These are phyloP conservation scores for Chrysoporthe cubensis DNA, from an alignment of 2,329 filamentous ascomycete species.

Conservation along the genomic window DNA sequence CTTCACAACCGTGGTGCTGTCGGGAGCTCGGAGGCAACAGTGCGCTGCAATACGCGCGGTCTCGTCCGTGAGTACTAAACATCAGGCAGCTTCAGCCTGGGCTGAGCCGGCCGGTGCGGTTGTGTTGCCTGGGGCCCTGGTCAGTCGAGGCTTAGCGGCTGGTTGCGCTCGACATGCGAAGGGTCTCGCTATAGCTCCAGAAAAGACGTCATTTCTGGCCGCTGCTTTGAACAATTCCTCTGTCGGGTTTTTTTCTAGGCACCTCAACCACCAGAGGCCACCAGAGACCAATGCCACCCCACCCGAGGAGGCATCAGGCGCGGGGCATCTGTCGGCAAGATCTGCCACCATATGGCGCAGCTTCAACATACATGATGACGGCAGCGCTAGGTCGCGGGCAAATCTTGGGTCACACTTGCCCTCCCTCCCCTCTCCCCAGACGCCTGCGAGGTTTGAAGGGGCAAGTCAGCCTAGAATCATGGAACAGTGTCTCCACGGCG, in stretches of 20 bases:
- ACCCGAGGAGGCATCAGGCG: neutral
- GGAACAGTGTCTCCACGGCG: neutral
- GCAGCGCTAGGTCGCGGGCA: neutral
- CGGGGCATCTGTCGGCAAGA: conserved; percentile 6
- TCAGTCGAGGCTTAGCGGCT: neutral
- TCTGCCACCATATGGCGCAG: neutral
- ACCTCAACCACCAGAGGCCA: neutral
- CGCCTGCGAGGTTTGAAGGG: neutral
- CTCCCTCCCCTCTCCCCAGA: neutral
- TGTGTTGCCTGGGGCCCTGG: conserved; percentile 25
- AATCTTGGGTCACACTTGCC: neutral
- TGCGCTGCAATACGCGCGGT: conserved; percentile 18
- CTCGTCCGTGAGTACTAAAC: conserved; percentile 26
- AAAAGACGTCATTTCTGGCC: neutral
- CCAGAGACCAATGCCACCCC: neutral
- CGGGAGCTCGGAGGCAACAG: neutral
- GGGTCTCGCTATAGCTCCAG: neutral
- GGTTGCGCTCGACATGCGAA: conserved; percentile 12
- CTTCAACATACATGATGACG: conserved; percentile 6
- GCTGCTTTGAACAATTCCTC: neutral
- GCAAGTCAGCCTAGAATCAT: neutral
- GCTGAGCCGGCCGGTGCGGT: conserved; percentile 28
- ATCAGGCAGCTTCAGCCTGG: conserved; percentile 35
- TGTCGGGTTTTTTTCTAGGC: neutral
- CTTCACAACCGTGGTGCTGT: neutral